These are phyloP conservation scores for Huntiella omanensis DNA, from an alignment of 2,329 filamentous ascomycete species.

Conservation along the genomic window DNA sequence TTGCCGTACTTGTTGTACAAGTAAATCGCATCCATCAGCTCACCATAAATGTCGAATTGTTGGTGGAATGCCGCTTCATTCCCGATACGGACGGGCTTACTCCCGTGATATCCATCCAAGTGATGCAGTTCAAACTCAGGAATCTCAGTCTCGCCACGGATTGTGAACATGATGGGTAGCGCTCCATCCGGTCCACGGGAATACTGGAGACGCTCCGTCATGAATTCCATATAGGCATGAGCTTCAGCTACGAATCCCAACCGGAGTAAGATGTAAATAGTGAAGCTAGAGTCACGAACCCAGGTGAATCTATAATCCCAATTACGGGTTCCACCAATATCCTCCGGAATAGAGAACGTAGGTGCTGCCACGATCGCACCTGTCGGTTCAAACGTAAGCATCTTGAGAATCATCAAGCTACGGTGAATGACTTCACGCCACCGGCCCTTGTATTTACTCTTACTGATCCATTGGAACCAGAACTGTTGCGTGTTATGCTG, in stretches of 20 bases:
- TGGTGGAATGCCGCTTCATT: slow-evolving; percentile 61
- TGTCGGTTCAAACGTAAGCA: slow-evolving; percentile 61
- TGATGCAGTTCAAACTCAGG: slow-evolving; percentile 51
- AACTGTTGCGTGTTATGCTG: slow-evolving; percentile 53
- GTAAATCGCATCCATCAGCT: slow-evolving; percentile 61
- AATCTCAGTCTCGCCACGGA: slow-evolving; percentile 55
- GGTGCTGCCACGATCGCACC: slow-evolving; percentile 60
- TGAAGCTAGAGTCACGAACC: slow-evolving; percentile 62
- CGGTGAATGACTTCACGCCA: slow-evolving; percentile 55
- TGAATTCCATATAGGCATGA: slow-evolving; percentile 62
- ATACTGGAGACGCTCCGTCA: slow-evolving; percentile 48
- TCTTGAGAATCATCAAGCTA: slow-evolving; percentile 55
- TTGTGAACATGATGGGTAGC: slow-evolving; percentile 67
- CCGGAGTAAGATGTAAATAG: slow-evolving; percentile 57
- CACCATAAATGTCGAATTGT: slow-evolving; percentile 65
- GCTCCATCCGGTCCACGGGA: slow-evolving; percentile 40
- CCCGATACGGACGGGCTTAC: slow-evolving; percentile 54
- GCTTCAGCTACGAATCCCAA: slow-evolving; percentile 60
- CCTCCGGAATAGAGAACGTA: slow-evolving; percentile 60
- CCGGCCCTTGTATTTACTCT: slow-evolving; percentile 50
- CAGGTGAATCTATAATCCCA: slow-evolving; percentile 64
- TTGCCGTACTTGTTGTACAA: slow-evolving; percentile 66
- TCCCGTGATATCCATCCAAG: slow-evolving; percentile 53
- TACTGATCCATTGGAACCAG: slow-evolving; percentile 56
- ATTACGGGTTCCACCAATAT: slow-evolving; percentile 46